Percentiles rank a stretch among this genome's conserved stretches.
These are phyloP conservation scores for Clavariopsis aquatica DNA, from an alignment of 495 filamentous ascomycete species.

Conservation along the genomic window DNA sequence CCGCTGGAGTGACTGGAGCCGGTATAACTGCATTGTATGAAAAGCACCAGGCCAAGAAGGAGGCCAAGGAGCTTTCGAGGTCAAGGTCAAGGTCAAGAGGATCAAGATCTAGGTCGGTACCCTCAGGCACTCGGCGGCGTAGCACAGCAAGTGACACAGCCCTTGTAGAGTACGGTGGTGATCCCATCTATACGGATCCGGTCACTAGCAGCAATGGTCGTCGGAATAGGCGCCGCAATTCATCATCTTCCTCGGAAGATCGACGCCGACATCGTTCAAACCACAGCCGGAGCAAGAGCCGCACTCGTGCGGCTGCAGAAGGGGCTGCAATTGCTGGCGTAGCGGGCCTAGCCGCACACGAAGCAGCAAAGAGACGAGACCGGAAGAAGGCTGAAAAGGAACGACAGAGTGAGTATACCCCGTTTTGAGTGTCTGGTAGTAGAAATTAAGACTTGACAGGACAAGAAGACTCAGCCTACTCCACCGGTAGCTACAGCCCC, in stretches of 20 bases:
- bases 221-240: conserved; percentile 37
- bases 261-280: conserved; percentile 57
- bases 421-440: background rate
- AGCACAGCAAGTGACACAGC: conserved; percentile 62
- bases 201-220: conserved; percentile 17
- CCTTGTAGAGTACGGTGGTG: conserved; percentile 82
- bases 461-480: conserved; percentile 39
- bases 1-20: conserved; percentile 75
- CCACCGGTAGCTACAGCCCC: conserved; percentile 47
- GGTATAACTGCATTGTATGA: conserved; percentile 82
- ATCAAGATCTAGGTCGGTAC: conserved; percentile 57
- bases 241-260: conserved; percentile 47
- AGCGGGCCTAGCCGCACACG: conserved; percentile 74
- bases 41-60: conserved; percentile 67
- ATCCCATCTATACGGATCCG: conserved; percentile 45
- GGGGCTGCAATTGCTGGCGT: conserved; percentile 71
- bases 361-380: conserved; percentile 66
- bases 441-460: conserved; percentile 6
- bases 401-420: conserved; percentile 31
- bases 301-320: conserved; percentile 59
- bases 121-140: conserved; percentile 57
- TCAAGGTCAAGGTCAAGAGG: conserved; percentile 53
- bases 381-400: conserved; percentile 53
- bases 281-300: conserved; percentile 41
- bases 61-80: conserved; percentile 56